Base-by-base conservation (phyloP, 495 filamentous ascomycete genomes). In the Durotheca rogersii region DNA sequence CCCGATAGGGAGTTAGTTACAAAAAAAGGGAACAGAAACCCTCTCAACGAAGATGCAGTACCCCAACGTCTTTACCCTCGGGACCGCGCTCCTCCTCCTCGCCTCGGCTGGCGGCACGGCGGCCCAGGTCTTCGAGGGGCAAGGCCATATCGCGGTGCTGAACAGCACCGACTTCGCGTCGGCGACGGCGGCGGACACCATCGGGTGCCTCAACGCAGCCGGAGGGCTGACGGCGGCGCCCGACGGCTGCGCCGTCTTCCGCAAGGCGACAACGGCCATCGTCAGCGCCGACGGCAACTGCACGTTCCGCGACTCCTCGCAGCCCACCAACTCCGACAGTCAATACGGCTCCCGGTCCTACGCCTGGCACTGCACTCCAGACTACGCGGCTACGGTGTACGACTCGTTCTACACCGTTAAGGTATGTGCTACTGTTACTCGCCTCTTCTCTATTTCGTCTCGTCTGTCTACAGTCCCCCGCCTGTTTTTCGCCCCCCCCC, bases 161-260 rank as follows among this genome's bases (percentile, higher is more conserved):
- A 69, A 69, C 51, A 51, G 43, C 54, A 58, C 30, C 21, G 29
- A 37, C 47, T 36, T 49, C 37, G 5, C 1, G 3, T 29, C 38
- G 10, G 58, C 60, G 0, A 38, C 41, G 1, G 43, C 51, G 2
- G 27, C 21, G 9, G 41, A 67, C 36, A 52, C 40, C 17, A 59
- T 27, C 9, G 4, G 9, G 23, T 71, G 68, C 42, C 47, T 71
- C 4, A 50, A 67, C 54, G 58, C 32, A 14, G 32, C 20, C 1
- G 65, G 68, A 20, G 23, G 33, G 35, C 30, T 69, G 5, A 53
- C 63, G 6, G 7, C 29, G 1, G 19, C 39, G n/a, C n/a, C n/a
- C n/a, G n/a, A n/a, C 25, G 45, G 65, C 44, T 71, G 68, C 60
- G 68, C 64, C 4, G 61, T 60, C 4, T 71, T 69, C 46, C 61